Base-by-base conservation (phyloP, 2,329 filamentous ascomycete genomes). In the Teratosphaeria gauchensis region DNA sequence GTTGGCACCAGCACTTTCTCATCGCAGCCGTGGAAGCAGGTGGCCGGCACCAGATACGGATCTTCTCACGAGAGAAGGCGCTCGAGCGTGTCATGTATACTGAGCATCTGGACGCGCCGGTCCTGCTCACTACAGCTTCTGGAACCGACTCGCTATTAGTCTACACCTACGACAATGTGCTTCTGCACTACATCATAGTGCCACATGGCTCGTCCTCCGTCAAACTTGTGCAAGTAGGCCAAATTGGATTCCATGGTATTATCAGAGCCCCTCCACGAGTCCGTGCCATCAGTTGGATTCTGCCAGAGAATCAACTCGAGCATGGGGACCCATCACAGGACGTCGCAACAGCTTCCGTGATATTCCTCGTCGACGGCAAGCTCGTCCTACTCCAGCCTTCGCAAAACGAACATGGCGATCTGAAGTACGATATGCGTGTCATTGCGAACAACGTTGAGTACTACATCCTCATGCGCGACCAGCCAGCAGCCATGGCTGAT, bases 381-480 rank as follows among this genome's bases (percentile, higher is more conserved):
- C 83, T 99, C 21, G 94, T 97, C 11, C 77, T 97, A 42, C 80
- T 99, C 54, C 90, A 95, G 64, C 92, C 94, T 1, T 92, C 90
- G 0, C 79, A 90, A 4, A 92, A 89, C 56, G 88, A 89, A 54
- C 84, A 88, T 51, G 89, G 89, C 4, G 88, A 91, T 65, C 80
- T 96, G 56, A 97, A 96, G 76, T 99, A 99, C 70, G 92, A 97
- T 70, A 99, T 99, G 94, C 88, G 92, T 9, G 88, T 97, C 60
- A 88, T 99, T 69, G 91, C 92, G 12, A 90, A 96, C 68, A 95
- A 95, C 67, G 91, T 97, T 48, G 94, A 99, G 72, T 97, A 94
- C 68, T 96, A 96, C 71, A 87, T 87, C 57, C 84, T 94, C 66
- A 95, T 95, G 84, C 86, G 92, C 63, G 94, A 99, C 69, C 89